phyloP scores from a whole-genome alignment of 2,329 filamentous ascomycete species.

The Fusarium xylarioides region DNA sequence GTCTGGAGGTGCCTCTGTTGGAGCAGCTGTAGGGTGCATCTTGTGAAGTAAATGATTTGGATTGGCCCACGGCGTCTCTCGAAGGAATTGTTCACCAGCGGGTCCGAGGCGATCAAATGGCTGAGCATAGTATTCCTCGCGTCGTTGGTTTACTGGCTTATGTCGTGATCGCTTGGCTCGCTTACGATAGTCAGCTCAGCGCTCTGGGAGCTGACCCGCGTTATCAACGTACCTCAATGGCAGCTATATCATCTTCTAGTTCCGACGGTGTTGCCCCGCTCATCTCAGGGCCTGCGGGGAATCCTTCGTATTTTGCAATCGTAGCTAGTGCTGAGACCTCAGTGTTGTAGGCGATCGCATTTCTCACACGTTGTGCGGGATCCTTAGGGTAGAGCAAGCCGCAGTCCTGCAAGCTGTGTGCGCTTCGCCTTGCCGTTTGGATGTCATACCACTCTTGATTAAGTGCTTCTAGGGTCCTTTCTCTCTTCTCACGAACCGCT shows the following conservation, averaged over 20 bases:
- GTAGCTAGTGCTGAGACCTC: slow-evolving; percentile 93
- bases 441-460: slow-evolving; percentile 94
- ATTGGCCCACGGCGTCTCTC: slow-evolving; percentile 92
- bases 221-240: slow-evolving; percentile 75
- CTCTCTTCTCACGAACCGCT: slow-evolving; percentile 81
- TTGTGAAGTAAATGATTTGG: slow-evolving; percentile 80
- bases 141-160: slow-evolving; percentile 52
- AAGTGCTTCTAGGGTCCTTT: slow-evolving; percentile 79
- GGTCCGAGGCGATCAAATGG: slow-evolving; percentile 64
- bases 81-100: slow-evolving; percentile 86
- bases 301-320: slow-evolving; percentile 93
- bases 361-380: slow-evolving; percentile 78
- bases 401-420: slow-evolving; percentile 83
- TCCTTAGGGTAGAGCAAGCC: slow-evolving; percentile 82
- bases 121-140: slow-evolving; percentile 59
- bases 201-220: slow-evolving; percentile 29
- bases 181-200: slow-evolving; percentile 42
- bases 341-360: slow-evolving; percentile 91
- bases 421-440: slow-evolving; percentile 85
- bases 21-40: slow-evolving; percentile 48
- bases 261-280: slow-evolving; percentile 75
- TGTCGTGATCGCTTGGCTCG: slow-evolving; percentile 48
- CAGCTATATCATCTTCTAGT: slow-evolving; percentile 85
- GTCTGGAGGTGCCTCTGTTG: slow-evolving; percentile 19
- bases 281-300: slow-evolving; percentile 92